Conservation (phyloP, 208 protist genomes). For the Leishmania arabica region DNA sequence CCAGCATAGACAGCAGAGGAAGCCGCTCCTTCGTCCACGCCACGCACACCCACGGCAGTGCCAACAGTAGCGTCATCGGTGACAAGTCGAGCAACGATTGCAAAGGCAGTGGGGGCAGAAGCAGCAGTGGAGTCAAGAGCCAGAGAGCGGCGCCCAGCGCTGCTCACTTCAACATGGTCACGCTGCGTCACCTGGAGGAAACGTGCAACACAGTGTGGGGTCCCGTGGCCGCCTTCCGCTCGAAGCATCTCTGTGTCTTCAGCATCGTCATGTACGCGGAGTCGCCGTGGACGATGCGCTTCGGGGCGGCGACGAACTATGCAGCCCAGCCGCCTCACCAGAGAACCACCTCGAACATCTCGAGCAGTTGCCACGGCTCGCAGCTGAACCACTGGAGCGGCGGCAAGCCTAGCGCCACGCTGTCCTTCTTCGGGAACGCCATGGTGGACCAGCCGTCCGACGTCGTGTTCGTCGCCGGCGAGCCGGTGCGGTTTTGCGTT, state of each 20-base stretch:
- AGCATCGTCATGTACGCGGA: conserved; percentile 71
- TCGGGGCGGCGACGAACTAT: conserved; percentile 44
- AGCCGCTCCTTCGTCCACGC: conserved; percentile 4
- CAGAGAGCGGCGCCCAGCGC: conserved; percentile 5
- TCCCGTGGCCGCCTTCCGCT: conserved; percentile 58
- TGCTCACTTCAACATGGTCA: conserved; percentile 47
- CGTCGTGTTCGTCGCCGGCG: conserved; percentile 66
- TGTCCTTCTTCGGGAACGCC: conserved; percentile 31
- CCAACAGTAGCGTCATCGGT: background rate
- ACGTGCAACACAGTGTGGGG: conserved; percentile 65
- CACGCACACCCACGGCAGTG: conserved; percentile 2
- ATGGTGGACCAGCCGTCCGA: conserved; percentile 53
- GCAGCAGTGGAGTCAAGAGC: conserved; percentile 11
- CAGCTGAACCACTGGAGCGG: background rate
- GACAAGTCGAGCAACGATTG: background rate
- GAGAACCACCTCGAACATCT: conserved; percentile 1
- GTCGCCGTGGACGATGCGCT: conserved; percentile 52
- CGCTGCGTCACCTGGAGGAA: conserved; percentile 39
- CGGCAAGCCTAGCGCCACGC: background rate
- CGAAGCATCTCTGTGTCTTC: conserved; percentile 75
- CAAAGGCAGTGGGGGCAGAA: background rate
- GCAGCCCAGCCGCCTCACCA: background rate
- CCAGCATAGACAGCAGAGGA: conserved; percentile 4
- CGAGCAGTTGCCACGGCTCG: conserved; percentile 2
- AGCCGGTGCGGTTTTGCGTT: conserved; percentile 79